phyloP scores from a whole-genome alignment of 2,329 filamentous ascomycete species.

The Scedosporium dehoogii region DNA sequence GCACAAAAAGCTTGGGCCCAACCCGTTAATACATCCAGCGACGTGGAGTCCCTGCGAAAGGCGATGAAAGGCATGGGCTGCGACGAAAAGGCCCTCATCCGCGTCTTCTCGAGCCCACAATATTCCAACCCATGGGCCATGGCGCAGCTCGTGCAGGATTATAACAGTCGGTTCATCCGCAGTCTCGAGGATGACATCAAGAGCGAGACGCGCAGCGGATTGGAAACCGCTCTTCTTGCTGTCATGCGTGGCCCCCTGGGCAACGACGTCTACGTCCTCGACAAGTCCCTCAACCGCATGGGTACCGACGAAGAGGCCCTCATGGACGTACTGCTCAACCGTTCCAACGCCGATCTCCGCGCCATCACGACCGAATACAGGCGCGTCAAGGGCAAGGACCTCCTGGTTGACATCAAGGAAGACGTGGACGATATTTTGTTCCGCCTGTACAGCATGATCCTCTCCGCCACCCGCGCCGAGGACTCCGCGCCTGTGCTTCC shows the following conservation, averaged over 20 bases:
- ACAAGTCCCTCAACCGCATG: constrained; percentile 19
- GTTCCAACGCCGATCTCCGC: constrained; percentile 24
- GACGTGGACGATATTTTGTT: constrained; percentile 21
- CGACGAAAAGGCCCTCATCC: constrained; percentile 20
- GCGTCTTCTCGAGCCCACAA: constrained; percentile 18
- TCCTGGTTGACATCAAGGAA: constrained; percentile 20
- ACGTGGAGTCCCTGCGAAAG: constrained; percentile 20
- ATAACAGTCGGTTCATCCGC: constrained; percentile 23
- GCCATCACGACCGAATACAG: constrained; percentile 22
- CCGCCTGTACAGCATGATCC: constrained; percentile 23
- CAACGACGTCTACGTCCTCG: constrained; percentile 20
- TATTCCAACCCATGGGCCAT: constrained; percentile 23
- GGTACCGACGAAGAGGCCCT: constrained; percentile 24
- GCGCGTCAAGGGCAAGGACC: constrained; percentile 17
- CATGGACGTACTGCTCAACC: constrained; percentile 23
- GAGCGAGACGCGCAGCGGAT: constrained; percentile 20
- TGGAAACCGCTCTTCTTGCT: constrained; percentile 20
- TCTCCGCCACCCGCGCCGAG: constrained; percentile 18
- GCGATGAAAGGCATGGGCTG: constrained; percentile 27
- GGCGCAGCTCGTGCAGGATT: constrained; percentile 20
- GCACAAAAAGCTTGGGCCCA: constrained; percentile 15
- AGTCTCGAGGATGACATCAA: constrained; percentile 22
- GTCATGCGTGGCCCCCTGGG: constrained; percentile 20
- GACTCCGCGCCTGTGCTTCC: constrained; percentile 16
- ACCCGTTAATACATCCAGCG: constrained; percentile 19